Base-by-base conservation (phyloP, 441 rosid genomes). In the Omphalea diandra region DNA sequence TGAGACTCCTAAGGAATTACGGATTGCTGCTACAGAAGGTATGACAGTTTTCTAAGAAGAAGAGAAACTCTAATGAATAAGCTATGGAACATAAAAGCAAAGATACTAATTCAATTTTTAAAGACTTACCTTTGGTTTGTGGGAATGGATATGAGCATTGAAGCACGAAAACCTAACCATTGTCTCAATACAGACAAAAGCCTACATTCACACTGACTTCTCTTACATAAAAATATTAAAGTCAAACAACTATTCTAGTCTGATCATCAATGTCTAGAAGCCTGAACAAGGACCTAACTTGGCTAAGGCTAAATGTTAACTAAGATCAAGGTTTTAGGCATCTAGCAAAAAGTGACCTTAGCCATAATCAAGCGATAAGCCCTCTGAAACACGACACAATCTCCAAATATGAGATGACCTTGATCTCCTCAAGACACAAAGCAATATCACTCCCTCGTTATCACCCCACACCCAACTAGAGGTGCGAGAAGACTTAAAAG, bases 141-240 rank as follows among this genome's bases (percentile, higher is more conserved):
- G 86, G 77, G 80, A 75, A 52, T 67, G 63, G 61, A 68, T 73
- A 69, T 83, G 84, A 65, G 83, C 63, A 72, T 84, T 86, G 90
- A 94, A 94, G 94, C 98, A 92, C 18, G 89, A 84, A 85, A 94
- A 92, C 75, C 90, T 88, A 73, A 94, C 91, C 99, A 94, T 94
- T 68, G 65, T 74, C 69, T 44, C 59, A 74, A 75, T 33, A 66
- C 53, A 56, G 69, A 65, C 40, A 72, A 62, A 67, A n/a, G n/a
- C n/a, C 81, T 83, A 75, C 85, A 80, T 72, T 73, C 57, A 67
- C 62, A 50, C 53, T 65, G 67, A 70, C 31, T 44, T 67, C 18
- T 63, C 50, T 63, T 67, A 76, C 52, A 56, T 38, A 40, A 55
- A 77, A 73, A 74, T 62, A 53, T 57, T 66, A 75, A 57, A 32